Evolutionary conservation across 75 land plant species (phyloP).

Genomic region (Selaginella tamariscina): DNA sequence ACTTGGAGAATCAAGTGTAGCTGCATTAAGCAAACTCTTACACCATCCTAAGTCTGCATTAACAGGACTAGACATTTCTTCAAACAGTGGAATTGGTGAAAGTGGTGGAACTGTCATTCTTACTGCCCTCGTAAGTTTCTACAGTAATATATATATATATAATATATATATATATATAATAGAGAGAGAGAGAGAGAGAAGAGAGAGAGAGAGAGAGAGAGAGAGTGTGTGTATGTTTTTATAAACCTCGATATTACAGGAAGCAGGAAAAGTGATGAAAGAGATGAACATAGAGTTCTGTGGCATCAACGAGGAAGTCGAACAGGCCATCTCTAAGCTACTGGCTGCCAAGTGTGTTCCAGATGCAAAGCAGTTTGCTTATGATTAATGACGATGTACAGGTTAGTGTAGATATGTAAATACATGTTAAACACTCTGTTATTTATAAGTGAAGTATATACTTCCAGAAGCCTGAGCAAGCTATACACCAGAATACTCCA

Average conservation of each 20-base stretch:
- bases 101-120: constrained; percentile 15
- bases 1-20: constrained; percentile 11
- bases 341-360: constrained; percentile 11
- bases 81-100: constrained; percentile 22
- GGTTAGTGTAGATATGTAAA: too few species aligned
- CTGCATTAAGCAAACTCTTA: constrained; percentile 14
- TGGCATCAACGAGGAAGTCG: constrained; percentile 18
- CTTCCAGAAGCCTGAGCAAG: too few species aligned
- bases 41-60: constrained; percentile 24
- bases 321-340: constrained; percentile 12
- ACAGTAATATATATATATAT: not conserved
- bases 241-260: too few species aligned
- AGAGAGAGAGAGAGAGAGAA: too few species aligned
- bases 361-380: not conserved
- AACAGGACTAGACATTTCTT: constrained; percentile 18
- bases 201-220: not conserved
- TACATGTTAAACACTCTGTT: too few species aligned
- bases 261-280: constrained; percentile 21
- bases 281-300: constrained; percentile 15
- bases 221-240: not conserved
- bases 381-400: too few species aligned
- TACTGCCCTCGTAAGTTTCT: constrained; percentile 5
- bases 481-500: too few species aligned
- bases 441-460: too few species aligned
- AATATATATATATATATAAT: not conserved